A percentile compares a stretch with the other conserved stretches of the same genome.
These are phyloP conservation scores for Globisporangium solare DNA, from an alignment of 352 stramenopile species.

Conservation along the genomic window DNA sequence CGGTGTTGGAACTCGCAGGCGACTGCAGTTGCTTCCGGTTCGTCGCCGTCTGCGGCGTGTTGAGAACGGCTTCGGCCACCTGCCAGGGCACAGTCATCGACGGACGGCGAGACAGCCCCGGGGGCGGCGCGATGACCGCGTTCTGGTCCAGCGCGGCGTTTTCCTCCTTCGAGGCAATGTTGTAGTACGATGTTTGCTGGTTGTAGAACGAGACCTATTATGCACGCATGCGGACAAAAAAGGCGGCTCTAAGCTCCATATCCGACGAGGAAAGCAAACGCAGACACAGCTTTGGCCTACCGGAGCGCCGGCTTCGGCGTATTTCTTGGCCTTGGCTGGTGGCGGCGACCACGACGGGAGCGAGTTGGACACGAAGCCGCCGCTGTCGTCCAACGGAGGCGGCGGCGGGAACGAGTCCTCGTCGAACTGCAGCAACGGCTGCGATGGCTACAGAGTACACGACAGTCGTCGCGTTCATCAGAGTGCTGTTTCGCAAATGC, in stretches of 20 bases:
- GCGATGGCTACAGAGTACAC: background rate
- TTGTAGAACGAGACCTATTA: constrained; percentile 70
- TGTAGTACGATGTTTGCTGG: constrained; percentile 69
- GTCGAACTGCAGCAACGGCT: constrained; percentile 45
- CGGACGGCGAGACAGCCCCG: constrained; percentile 63
- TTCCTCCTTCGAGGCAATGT: constrained; percentile 64
- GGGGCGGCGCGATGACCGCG: constrained; percentile 55
- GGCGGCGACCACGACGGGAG: constrained; percentile 82
- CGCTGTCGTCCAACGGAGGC: constrained; percentile 57
- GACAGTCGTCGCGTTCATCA: too few species aligned
- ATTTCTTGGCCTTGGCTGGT: constrained; percentile 59
- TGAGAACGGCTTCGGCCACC: constrained; percentile 76
- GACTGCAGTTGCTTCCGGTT: constrained; percentile 60
- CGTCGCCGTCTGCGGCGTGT: constrained; percentile 68
- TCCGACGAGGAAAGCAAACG: background rate
- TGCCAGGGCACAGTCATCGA: constrained; percentile 87
- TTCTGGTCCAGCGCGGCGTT: constrained; percentile 53
- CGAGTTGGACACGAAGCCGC: constrained; percentile 55
- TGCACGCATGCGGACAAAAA: constrained; percentile 1
- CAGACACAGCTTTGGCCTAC: background rate
- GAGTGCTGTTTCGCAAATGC: too few species aligned
- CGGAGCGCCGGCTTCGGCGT: constrained; percentile 33
- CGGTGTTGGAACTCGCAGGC: constrained; percentile 23
- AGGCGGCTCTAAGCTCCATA: background rate
- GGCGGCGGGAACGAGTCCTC: constrained; percentile 75